A percentile compares a stretch with the other conserved stretches of the same genome.
These are phyloP conservation scores for Akanthomyces lecanii DNA, from an alignment of 2,329 filamentous ascomycete genomes.

Conservation along the genomic window DNA sequence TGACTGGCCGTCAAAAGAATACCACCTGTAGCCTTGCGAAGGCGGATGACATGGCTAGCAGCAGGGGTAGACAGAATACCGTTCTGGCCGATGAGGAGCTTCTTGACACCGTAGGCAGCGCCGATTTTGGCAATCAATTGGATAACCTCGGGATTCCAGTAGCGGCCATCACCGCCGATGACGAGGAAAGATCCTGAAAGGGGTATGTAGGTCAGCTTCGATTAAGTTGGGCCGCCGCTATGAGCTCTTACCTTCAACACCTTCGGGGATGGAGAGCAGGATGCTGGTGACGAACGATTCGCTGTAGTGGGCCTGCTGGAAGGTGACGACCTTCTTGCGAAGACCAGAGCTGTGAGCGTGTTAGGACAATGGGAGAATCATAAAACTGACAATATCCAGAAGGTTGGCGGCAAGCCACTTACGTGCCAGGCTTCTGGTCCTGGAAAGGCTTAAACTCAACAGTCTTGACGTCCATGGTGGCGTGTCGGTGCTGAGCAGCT, in stretches of 20 bases:
- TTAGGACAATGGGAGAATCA: conserved; percentile 1
- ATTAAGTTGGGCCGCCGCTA: conserved; percentile 1
- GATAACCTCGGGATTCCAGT: conserved; percentile 94
- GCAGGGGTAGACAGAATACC: conserved; percentile 96
- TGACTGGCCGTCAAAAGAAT: conserved; percentile 96
- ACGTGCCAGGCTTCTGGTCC: conserved; percentile 99
- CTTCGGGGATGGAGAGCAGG: conserved; percentile 93
- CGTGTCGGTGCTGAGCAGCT: conserved; percentile 18
- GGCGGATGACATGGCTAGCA: conserved; percentile 91
- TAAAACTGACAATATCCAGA: not conserved
- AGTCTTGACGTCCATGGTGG: conserved; percentile 66
- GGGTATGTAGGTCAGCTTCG: conserved; percentile 20
- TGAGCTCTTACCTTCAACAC: conserved; percentile 60
- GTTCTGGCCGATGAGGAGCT: conserved; percentile 91
- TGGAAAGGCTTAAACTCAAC: conserved; percentile 81
- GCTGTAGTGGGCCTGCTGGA: conserved; percentile 92
- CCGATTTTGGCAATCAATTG: conserved; percentile 97
- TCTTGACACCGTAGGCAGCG: conserved; percentile 97
- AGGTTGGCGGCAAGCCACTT: conserved; percentile 45
- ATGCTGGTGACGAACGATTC: conserved; percentile 94
- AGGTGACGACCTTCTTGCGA: conserved; percentile 97
- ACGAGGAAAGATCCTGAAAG: conserved; percentile 70
- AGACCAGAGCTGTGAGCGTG: conserved; percentile 72
- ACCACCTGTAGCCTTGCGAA: conserved; percentile 90
- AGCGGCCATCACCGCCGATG: conserved; percentile 95